These are phyloP conservation scores for Kwoniella mangroviensis DNA, from an alignment of 768 basidiomycete species.

Conservation along the genomic window DNA sequence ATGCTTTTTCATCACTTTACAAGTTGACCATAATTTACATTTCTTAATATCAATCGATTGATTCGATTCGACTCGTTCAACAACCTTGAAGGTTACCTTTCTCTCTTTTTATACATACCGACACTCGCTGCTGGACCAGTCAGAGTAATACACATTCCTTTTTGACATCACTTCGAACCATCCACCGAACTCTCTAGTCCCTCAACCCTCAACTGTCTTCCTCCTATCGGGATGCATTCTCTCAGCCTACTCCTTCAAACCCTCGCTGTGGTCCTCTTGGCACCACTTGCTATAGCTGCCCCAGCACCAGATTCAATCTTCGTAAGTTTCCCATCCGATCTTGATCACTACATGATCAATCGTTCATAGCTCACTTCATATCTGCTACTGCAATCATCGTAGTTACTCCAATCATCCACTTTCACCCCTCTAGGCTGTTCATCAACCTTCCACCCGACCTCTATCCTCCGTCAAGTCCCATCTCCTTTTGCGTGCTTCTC, in stretches of 20 bases:
- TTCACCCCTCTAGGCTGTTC: slow-evolving; percentile 22
- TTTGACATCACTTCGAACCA: not conserved
- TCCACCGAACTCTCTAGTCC: not conserved
- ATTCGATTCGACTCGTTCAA: not conserved
- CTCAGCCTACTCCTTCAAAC: slow-evolving; percentile 1
- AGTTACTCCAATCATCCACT: slow-evolving; percentile 12
- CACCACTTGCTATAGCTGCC: slow-evolving; percentile 9
- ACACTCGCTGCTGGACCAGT: not conserved
- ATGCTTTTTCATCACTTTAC: too few relatives aligned
- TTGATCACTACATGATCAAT: not conserved
- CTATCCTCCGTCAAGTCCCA: slow-evolving; percentile 21
- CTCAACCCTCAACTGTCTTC: not conserved
- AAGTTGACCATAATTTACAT: not conserved
- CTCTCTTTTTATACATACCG: not conserved
- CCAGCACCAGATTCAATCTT: slow-evolving; percentile 25
- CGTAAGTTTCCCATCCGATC: slow-evolving; percentile 14
- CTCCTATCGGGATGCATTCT: slow-evolving; percentile 5
- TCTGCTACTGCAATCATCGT: not conserved
- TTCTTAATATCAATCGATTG: not conserved
- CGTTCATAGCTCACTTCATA: not conserved
- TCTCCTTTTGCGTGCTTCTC: slow-evolving; percentile 23
- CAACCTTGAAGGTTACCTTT: not conserved
- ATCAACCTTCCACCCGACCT: slow-evolving; percentile 21
- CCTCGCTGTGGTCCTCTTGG: slow-evolving; percentile 10
- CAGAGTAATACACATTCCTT: not conserved